These are phyloP conservation scores for Pythium pyrilobum DNA, from an alignment of 352 stramenopile genomes.

Conservation along the genomic window DNA sequence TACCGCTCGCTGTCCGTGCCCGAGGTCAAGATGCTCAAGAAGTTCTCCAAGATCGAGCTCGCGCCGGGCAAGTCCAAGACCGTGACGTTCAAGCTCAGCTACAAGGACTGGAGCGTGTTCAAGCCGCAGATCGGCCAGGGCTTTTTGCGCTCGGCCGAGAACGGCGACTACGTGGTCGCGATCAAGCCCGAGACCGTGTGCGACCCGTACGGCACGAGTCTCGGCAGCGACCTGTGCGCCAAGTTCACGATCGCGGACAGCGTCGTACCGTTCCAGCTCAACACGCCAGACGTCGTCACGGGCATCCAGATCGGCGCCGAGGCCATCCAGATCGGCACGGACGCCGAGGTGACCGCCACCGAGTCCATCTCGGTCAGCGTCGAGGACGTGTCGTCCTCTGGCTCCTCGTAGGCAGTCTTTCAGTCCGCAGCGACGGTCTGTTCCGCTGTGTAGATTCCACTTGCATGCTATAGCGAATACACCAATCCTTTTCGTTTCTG, in stretches of 20 bases:
- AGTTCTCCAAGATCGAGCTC: slow-evolving; percentile 60
- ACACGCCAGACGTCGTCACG: slow-evolving; percentile 2
- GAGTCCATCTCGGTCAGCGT: no score
- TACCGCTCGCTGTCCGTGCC: slow-evolving; percentile 32
- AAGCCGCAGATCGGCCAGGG: slow-evolving; percentile 36
- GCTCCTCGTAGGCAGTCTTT: no score
- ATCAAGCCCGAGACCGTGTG: slow-evolving; percentile 21
- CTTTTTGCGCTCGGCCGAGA: slow-evolving; percentile 29
- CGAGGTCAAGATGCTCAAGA: slow-evolving; percentile 70
- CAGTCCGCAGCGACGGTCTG: no score
- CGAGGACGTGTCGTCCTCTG: no score
- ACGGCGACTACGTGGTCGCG: slow-evolving; percentile 49
- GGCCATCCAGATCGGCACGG: no score
- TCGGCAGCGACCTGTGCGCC: slow-evolving; percentile 13
- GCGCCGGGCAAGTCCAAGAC: slow-evolving; percentile 18
- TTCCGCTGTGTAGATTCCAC: no score
- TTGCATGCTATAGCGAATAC: no score
- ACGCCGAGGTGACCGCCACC: no score
- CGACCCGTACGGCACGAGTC: slow-evolving; percentile 11
- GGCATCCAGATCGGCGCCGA: slow-evolving; percentile 14
- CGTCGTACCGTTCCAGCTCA: slow-evolving; percentile 25
- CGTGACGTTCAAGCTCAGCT: slow-evolving; percentile 40
- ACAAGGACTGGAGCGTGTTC: slow-evolving; percentile 53
- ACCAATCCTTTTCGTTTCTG: no score
- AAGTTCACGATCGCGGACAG: slow-evolving; percentile 21